Evolutionary conservation across 305 asterid species (phyloP), one percentile per base, ranked within the genome.

Genomic region (Rubia balearica): DNA sequence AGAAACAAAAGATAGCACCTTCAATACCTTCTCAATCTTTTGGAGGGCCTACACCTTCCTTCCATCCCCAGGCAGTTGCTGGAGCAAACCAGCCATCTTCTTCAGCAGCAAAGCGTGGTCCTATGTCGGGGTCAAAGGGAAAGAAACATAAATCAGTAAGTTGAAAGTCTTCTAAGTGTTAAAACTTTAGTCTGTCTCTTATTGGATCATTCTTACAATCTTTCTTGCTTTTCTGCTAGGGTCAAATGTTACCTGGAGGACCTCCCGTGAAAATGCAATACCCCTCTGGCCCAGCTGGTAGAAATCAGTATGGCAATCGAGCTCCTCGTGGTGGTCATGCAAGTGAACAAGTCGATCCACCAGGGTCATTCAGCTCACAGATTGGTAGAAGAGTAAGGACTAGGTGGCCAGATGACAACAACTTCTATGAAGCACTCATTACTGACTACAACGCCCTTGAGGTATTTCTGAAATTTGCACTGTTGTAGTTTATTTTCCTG

Each of bases 321-420:
- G 77, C 36, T 30, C 36, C 77, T 60, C 77, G 90, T 71, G 88
- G 89, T 76, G 84, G 86, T 68, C 77, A 73, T 77, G 78, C 78
- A 61, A 74, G 67, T 74, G 91, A 87, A 69, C 84, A 86, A 61
- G 83, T 84, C 40, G 92, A 88, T 72, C 86, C 86, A 68, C 86
- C 86, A 66, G 87, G 77, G 71, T 61, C 87, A 65, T 71, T 73
- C 71, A 81, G 85, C 77, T 75, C 87, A 19, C 81, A 89, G 83
- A 73, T 93, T 59, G 98, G 98, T 71, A 82, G 87, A 83, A 93
- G 75, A 88, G 90, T 91, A 70, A 84, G 87, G 79, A 93, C 91
- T 36, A 80, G 91, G 75, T 91, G 96, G 96, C 96, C 97, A 65
- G 98, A 86, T 67, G 97, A 90, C 82, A 89, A 90, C 76, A 89